Evolutionary conservation across 1,284 basidiomycete species (phyloP), one percentile per base, ranked within the genome.

Genomic region (Afroboletus lepidellus): DNA sequence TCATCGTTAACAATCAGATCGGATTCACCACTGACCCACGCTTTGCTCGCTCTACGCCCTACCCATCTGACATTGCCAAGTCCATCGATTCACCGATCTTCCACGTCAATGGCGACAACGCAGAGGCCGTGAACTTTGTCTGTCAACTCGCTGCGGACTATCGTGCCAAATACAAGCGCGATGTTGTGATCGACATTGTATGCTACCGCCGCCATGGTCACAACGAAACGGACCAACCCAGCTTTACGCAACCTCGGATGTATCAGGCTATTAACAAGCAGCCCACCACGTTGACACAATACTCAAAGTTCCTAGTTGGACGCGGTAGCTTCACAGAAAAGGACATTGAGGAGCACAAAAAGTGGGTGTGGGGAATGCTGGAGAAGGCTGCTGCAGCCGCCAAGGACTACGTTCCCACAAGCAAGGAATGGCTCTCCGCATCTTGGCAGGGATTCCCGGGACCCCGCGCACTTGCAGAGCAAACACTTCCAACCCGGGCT

Each of bases 1-100:
- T 99, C 59, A 95, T 99, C 65, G 94, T 99, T 65, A 99, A 99
- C 81, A 99, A 99, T 78, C 97, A 99, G 74, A 98, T 99, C 58
- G 97, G 97, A 60, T 99, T 99, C 80, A 99, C 97, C 55, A 99
- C 97, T 51, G 96, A 98, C 71, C 97, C 97, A 45, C 88, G 95
- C 57, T 98, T 98, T 76, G 77, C 95, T 48, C 95, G 96, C 57
- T 99, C 96, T 15, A 99, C 97, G 3, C 92, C 97, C 37, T 99
- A 99, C 77, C 91, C 91, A n/a, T 98, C 96, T 50, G 97, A 99
- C 71, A 92, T 99, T 64, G 97, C 97, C 63, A 99, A 99, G 75
- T 87, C 94, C 44, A 98, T 98, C 66, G 97, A 99, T 67, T 85
- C 97, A 0, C 97, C 97, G 55, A 98, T 99, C 74, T 98, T 99